Conservation (phyloP, 169 alveolate genomes). For the Plasmodium inui region DNA sequence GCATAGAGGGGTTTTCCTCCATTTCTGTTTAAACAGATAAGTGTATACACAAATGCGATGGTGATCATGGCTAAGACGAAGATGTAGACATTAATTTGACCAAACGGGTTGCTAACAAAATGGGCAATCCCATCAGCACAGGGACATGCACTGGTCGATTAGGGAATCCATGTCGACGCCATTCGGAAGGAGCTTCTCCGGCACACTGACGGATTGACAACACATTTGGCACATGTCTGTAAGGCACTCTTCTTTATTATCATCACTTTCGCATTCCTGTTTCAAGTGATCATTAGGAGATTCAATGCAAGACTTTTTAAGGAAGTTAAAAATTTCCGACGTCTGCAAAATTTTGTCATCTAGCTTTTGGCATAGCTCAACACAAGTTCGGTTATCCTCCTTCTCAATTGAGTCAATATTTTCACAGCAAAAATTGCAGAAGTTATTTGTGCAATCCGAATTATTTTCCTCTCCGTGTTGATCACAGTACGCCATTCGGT, state of each 20-base stretch:
- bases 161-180: conserved; percentile 19
- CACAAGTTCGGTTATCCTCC: conserved; percentile 40
- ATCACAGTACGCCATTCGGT: conserved; percentile 36
- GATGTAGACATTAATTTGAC: background rate
- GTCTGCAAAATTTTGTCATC: conserved; percentile 54
- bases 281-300: conserved; percentile 43
- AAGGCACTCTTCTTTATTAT: conserved; percentile 44
- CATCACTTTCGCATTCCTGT: conserved; percentile 41
- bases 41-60: background rate
- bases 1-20: background rate
- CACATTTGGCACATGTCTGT: conserved; percentile 76
- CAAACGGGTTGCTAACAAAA: background rate
- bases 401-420: conserved; percentile 24
- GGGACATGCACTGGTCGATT: conserved; percentile 55
- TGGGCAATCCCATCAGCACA: conserved; percentile 9
- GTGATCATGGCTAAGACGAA: background rate
- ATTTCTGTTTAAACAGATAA: background rate
- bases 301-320: conserved; percentile 68
- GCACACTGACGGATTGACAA: conserved; percentile 65
- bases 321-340: conserved; percentile 55
- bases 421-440: conserved; percentile 63
- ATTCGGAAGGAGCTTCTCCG: conserved; percentile 23
- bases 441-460: conserved; percentile 38
- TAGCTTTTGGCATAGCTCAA: conserved; percentile 38
- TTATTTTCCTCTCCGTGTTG: conserved; percentile 23